Evolutionary conservation across 495 filamentous ascomycete species (phyloP), one percentile per base, ranked within the genome.

Genomic region (Venustampulla echinocandica): DNA sequence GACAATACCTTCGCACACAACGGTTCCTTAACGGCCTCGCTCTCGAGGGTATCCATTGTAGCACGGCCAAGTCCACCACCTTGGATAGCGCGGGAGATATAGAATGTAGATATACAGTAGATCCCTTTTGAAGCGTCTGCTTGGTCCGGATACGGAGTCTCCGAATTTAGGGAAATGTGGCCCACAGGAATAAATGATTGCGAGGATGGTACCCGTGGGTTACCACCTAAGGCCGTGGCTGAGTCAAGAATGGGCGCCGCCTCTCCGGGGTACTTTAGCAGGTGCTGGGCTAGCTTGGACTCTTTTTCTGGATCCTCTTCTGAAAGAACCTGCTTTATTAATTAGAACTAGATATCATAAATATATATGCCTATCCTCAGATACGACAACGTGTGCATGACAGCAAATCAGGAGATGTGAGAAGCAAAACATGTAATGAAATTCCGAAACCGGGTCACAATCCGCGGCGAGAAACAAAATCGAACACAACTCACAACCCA

Each of bases 131-230:
- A 7, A 4, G 49, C 45, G 15, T 52, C 46, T 10, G 54, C 57
- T 27, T 57, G 52, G 5, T 47, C 54, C 2, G 59, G 36, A 44
- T 52, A 44, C 23, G 49, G 42, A 35, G 62, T 58, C 25, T 59
- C 53, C n/a, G 61, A 44, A 11, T 64, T 58, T 3, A 69, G 42
- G 5, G 62, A 64, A 14, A 68, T 62, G 45, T 68, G 65, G n/a
- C 67, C 65, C 40, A 68, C 52, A n/a, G 67, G 65, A 11, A 58
- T 49, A 56, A 68, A 68, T 19, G 47, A 27, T 34, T 38, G 30
- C 4, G 56, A 52, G 5, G 57, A 53, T 34, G 63, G 57, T 27
- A 56, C 45, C 22, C 64, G 49, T 34, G 50, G 46, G 24, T 57
- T 55, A 19, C 57, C 57, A 36, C 55, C 55, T 17, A 66, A 21